Percentiles rank a stretch among this genome's conserved stretches.
Evolutionary conservation across 2,329 filamentous ascomycete species (phyloP).

Genomic region (Elsinoe australis): DNA sequence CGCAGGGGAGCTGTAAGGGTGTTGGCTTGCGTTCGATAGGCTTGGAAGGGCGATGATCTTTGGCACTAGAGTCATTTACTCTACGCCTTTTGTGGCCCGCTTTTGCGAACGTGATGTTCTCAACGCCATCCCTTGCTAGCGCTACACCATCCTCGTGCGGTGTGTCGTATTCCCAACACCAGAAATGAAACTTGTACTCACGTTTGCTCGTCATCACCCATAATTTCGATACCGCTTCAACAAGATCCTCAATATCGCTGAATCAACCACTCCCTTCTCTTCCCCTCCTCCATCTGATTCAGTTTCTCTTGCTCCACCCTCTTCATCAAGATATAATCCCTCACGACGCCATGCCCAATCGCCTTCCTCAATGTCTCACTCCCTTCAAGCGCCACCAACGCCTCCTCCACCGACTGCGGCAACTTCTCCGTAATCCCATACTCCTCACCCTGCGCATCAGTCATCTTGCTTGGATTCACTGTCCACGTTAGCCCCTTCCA

Average conservation of each 20-base stretch:
- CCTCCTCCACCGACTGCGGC: constrained; percentile 48
- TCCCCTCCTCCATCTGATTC: constrained; percentile 40
- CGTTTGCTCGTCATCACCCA: too few species aligned
- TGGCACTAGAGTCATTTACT: too few species aligned
- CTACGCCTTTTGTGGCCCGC: too few species aligned
- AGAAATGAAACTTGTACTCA: too few species aligned
- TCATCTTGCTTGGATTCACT: constrained; percentile 48
- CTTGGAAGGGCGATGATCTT: too few species aligned
- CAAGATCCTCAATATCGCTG: constrained; percentile 61
- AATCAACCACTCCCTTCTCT: constrained; percentile 53
- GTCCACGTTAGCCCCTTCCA: constrained; percentile 13
- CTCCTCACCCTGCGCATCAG: constrained; percentile 39
- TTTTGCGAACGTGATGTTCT: too few species aligned
- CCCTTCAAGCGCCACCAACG: constrained; percentile 44
- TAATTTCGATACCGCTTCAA: too few species aligned
- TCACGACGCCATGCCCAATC: constrained; percentile 46
- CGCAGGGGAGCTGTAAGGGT: too few species aligned
- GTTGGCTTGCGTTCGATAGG: too few species aligned
- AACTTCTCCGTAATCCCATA: constrained; percentile 50
- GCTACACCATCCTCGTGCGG: too few species aligned
- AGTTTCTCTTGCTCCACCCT: constrained; percentile 49
- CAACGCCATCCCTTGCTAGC: too few species aligned
- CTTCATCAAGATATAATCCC: constrained; percentile 54
- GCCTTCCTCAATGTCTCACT: constrained; percentile 43
- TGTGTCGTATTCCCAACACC: too few species aligned